phyloP scores from a whole-genome alignment of 2,329 filamentous ascomycete genomes.

The Endocalyx cinctus region DNA sequence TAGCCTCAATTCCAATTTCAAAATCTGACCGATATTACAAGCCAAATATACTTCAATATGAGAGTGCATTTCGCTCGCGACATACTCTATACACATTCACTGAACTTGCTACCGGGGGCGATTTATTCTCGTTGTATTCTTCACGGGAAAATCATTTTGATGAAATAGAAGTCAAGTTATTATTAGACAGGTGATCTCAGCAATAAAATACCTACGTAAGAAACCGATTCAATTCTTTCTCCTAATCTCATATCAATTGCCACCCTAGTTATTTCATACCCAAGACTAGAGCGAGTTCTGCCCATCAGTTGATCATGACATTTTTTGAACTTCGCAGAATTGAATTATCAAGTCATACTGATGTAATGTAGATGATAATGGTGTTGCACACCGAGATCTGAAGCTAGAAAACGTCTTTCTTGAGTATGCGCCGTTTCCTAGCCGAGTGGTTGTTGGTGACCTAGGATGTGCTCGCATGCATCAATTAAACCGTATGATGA shows the following conservation, averaged over 20 bases:
- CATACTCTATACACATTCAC: conserved; percentile 52
- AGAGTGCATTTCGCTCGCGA: conserved; percentile 45
- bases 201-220: conserved; percentile 43
- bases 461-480: conserved; percentile 51
- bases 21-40: conserved; percentile 19
- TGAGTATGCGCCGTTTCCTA: conserved; percentile 32
- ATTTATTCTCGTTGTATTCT: conserved; percentile 45
- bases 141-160: conserved; percentile 27
- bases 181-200: conserved; percentile 42
- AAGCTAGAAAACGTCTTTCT: conserved; percentile 48
- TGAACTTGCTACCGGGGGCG: conserved; percentile 52
- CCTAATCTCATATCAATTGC: too few relatives aligned
- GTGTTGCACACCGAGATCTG: conserved; percentile 48
- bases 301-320: too few relatives aligned
- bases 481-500: conserved; percentile 39
- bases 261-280: too few relatives aligned
- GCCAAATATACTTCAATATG: conserved; percentile 52
- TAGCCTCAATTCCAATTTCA: background rate
- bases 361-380: too few relatives aligned
- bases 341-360: too few relatives aligned
- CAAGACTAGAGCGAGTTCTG: too few relatives aligned
- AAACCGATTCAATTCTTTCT: too few relatives aligned
- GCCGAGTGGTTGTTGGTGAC: conserved; percentile 47
- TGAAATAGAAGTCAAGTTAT: conserved; percentile 43
- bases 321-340: too few relatives aligned